Evolutionary conservation across 331 rosid genomes (phyloP).

Genomic region (Dryas integrifolia): DNA sequence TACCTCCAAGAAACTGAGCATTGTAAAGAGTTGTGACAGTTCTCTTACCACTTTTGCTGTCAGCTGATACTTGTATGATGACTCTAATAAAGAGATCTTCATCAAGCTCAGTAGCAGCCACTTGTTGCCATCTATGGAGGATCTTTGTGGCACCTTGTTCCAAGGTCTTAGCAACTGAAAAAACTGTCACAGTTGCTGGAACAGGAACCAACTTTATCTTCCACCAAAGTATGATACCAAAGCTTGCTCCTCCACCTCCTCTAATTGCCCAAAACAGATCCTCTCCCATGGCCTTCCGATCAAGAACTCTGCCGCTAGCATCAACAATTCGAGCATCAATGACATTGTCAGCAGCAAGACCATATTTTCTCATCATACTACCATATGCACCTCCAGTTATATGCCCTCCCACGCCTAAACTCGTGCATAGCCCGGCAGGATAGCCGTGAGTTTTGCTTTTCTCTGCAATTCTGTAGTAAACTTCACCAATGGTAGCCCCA

Average conservation of each 20-base stretch:
- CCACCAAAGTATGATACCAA: slow-evolving; percentile 69
- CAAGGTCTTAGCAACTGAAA: slow-evolving; percentile 47
- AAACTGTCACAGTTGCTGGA: slow-evolving; percentile 64
- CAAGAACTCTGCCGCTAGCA: slow-evolving; percentile 45
- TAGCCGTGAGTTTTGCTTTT: slow-evolving; percentile 55
- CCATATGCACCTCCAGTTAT: slow-evolving; percentile 76
- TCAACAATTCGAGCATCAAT: slow-evolving; percentile 55
- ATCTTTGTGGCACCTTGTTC: slow-evolving; percentile 59
- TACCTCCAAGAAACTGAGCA: slow-evolving; percentile 57
- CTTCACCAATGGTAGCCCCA: slow-evolving; percentile 64
- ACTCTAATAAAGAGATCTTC: slow-evolving; percentile 62
- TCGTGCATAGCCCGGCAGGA: slow-evolving; percentile 67
- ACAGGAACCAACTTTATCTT: slow-evolving; percentile 58
- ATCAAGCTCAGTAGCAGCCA: slow-evolving; percentile 47
- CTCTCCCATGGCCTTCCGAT: slow-evolving; percentile 58
- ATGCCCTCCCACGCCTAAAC: slow-evolving; percentile 68
- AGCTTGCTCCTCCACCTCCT: slow-evolving; percentile 79
- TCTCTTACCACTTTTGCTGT: slow-evolving; percentile 35
- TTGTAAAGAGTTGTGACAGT: slow-evolving; percentile 50
- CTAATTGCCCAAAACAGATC: slow-evolving; percentile 73
- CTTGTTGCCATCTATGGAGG: slow-evolving; percentile 61
- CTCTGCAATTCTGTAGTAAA: slow-evolving; percentile 53
- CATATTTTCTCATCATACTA: slow-evolving; percentile 63
- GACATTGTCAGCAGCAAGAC: slow-evolving; percentile 60
- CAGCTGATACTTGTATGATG: slow-evolving; percentile 32